phyloP scores from a whole-genome alignment of 331 rosid species.

The Malus hybrid region DNA sequence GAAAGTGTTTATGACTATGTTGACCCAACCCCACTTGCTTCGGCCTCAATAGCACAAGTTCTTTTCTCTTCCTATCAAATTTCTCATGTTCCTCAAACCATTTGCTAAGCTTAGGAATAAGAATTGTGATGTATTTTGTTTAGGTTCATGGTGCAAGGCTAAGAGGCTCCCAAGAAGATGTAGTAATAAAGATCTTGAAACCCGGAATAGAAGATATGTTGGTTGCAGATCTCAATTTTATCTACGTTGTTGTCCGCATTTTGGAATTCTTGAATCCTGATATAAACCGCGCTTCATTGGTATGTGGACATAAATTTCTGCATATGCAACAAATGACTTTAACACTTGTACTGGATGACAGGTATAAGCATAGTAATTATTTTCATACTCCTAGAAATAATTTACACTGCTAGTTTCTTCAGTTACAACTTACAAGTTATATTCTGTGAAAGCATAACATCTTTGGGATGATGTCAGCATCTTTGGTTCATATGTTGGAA shows the following conservation, averaged over 20 bases:
- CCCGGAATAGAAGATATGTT: conserved; percentile 90
- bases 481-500: conserved; percentile 1
- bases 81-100: not conserved
- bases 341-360: not conserved
- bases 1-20: conserved; percentile 81
- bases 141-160: conserved; percentile 96
- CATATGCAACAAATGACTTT: conserved; percentile 2
- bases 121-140: conserved; percentile 13
- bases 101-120: conserved; percentile 10
- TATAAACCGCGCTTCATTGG: conserved; percentile 82
- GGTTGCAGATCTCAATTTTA: conserved; percentile 91
- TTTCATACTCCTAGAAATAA: not conserved
- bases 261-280: conserved; percentile 95
- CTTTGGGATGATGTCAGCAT: not conserved
- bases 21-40: conserved; percentile 83
- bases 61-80: conserved; percentile 8
- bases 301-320: conserved; percentile 22
- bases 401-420: no score
- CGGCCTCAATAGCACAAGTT: conserved; percentile 97
- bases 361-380: not conserved
- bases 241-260: conserved; percentile 81
- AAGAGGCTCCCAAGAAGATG: conserved; percentile 79
- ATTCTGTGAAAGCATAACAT: not conserved
- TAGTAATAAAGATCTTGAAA: conserved; percentile 91
- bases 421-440: not conserved